These are phyloP conservation scores for Mortierella antarctica DNA, from an alignment of 192 early-diverging fungal species.

Conservation along the genomic window DNA sequence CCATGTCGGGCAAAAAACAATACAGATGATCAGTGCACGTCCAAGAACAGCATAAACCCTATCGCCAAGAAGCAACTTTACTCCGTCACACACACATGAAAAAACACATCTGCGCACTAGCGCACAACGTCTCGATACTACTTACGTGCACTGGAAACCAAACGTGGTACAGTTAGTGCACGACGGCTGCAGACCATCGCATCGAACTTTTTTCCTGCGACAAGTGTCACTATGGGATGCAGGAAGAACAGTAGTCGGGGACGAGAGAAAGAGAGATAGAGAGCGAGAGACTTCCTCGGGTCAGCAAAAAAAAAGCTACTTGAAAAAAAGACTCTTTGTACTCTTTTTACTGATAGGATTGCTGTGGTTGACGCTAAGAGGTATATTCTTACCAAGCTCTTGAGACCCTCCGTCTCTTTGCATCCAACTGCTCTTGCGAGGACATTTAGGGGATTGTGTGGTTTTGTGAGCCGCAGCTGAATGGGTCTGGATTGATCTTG, in stretches of 20 bases:
- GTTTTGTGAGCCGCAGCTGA: not conserved
- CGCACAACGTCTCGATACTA: not conserved
- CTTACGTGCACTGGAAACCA: constrained; percentile 59
- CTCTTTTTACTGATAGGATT: not conserved
- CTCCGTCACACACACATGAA: constrained; percentile 46
- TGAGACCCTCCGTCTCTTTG: constrained; percentile 48
- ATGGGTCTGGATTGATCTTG: not conserved
- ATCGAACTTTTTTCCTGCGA: constrained; percentile 58
- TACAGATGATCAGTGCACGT: not conserved
- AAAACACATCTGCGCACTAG: no score
- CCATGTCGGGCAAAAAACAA: no score
- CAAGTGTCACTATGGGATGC: constrained; percentile 54
- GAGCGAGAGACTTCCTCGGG: not conserved
- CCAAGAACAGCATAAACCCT: constrained; percentile 37
- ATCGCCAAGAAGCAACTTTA: constrained; percentile 71
- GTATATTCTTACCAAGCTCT: constrained; percentile 30
- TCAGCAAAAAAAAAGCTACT: not conserved
- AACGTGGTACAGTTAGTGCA: constrained; percentile 59
- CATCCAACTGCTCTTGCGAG: constrained; percentile 46
- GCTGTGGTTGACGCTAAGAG: no score
- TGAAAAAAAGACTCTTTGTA: not conserved
- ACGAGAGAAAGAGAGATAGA: constrained; percentile 40
- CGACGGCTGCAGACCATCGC: constrained; percentile 55
- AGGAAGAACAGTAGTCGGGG: not conserved
- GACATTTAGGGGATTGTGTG: constrained; percentile 8